Evolutionary conservation across 768 basidiomycete species (phyloP).

Genomic region (Clavulina sp.): DNA sequence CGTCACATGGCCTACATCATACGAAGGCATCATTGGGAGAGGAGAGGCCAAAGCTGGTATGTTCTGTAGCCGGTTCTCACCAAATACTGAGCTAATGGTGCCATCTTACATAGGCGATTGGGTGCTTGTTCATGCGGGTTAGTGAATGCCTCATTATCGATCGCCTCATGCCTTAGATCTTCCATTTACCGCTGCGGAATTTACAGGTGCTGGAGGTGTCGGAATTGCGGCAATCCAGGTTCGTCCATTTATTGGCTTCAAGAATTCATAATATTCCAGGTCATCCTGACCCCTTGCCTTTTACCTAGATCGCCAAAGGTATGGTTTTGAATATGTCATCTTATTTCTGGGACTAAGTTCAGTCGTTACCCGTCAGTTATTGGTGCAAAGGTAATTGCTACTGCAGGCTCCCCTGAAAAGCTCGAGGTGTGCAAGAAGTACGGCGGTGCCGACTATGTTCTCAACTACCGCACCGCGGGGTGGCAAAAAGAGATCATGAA

Average conservation of each 20-base stretch:
- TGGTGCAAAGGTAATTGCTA: constrained; percentile 90
- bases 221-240: constrained; percentile 76
- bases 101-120: constrained; percentile 47
- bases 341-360: not conserved
- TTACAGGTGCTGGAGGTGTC: constrained; percentile 68
- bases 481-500: constrained; percentile 87
- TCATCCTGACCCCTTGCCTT: not conserved
- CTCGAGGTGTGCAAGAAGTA: constrained; percentile 54
- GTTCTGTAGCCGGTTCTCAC: constrained; percentile 8
- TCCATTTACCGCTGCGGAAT: too few species aligned
- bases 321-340: constrained; percentile 1
- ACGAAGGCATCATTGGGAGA: constrained; percentile 76
- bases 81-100: not conserved
- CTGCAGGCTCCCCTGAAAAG: constrained; percentile 65
- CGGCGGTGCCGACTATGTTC: constrained; percentile 67
- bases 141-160: not conserved
- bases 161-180: not conserved
- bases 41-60: constrained; percentile 61
- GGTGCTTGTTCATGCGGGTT: constrained; percentile 72
- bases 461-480: constrained; percentile 57
- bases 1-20: constrained; percentile 87
- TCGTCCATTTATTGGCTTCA: not conserved
- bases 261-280: not conserved
- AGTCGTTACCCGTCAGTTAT: constrained; percentile 33
- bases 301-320: constrained; percentile 59